These are phyloP conservation scores for Phytophthora tentaculata DNA, from an alignment of 352 stramenopile species.

Conservation along the genomic window DNA sequence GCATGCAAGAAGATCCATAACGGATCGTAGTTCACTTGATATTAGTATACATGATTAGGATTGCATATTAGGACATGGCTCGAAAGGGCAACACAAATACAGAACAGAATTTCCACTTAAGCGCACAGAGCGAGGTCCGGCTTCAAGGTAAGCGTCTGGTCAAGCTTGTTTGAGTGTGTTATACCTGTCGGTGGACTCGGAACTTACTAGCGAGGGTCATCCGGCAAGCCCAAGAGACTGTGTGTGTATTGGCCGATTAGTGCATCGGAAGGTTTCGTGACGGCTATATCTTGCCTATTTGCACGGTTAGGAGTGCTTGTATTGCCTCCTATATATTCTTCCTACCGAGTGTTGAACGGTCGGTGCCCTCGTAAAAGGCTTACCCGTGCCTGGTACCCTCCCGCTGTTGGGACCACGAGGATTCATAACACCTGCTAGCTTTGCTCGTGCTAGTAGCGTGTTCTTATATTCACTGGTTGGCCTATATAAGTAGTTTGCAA, in stretches of 20 bases:
- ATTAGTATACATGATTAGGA: background rate
- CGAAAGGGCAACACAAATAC: background rate
- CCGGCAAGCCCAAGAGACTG: background rate
- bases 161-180: background rate
- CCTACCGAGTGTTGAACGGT: background rate
- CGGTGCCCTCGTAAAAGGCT: background rate
- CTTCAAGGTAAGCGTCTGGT: background rate
- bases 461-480: background rate
- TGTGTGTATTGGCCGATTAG: background rate
- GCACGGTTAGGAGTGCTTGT: background rate
- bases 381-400: background rate
- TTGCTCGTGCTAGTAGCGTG: background rate
- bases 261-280: background rate
- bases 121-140: background rate
- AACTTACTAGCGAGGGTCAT: background rate
- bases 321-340: background rate
- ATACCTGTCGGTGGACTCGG: background rate
- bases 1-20: background rate
- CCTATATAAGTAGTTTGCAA: background rate
- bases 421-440: background rate
- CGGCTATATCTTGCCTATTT: background rate
- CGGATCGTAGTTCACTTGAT: background rate
- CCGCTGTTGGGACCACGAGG: background rate
- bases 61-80: background rate
- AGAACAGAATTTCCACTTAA: background rate